Percentiles rank a stretch among this genome's conserved stretches.
Evolutionary conservation across 441 rosid genomes (phyloP).

Genomic region (Pelargonium citronellum): DNA sequence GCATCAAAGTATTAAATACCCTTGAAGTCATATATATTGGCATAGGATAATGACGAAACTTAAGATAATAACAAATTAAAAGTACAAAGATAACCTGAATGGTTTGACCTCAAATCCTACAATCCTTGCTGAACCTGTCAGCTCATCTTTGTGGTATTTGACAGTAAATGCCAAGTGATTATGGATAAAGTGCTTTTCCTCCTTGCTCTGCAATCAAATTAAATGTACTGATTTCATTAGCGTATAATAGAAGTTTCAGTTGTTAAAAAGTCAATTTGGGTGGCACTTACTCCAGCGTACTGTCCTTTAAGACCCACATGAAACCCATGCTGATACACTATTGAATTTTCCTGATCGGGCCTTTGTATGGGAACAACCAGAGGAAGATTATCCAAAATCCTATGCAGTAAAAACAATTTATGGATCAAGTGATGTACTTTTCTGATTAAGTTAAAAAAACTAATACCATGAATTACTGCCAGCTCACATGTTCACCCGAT

Average conservation of each 20-base stretch:
- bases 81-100: conserved; percentile 44
- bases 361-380: conserved; percentile 63
- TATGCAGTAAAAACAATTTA: conserved; percentile 20
- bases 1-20: conserved; percentile 17
- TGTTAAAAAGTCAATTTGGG: conserved; percentile 1
- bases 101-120: conserved; percentile 94
- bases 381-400: conserved; percentile 97
- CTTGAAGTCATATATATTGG: background rate
- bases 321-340: conserved; percentile 79
- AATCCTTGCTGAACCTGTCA: conserved; percentile 56
- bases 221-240: conserved; percentile 13
- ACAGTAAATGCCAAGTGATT: conserved; percentile 76
- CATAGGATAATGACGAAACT: background rate
- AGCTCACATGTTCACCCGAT: conserved; percentile 70
- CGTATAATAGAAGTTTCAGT: background rate
- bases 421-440: too few species aligned
- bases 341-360: conserved; percentile 47
- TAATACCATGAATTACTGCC: conserved; percentile 20
- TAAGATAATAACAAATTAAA: background rate
- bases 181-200: conserved; percentile 74
- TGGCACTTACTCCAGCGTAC: conserved; percentile 62
- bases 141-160: conserved; percentile 62
- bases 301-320: conserved; percentile 75
- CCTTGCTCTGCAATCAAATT: conserved; percentile 49
- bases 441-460: background rate